Percentiles rank a stretch among this genome's conserved stretches.
phyloP scores from a whole-genome alignment of 768 basidiomycete species.

The Candolleomyces aberdarensis region DNA sequence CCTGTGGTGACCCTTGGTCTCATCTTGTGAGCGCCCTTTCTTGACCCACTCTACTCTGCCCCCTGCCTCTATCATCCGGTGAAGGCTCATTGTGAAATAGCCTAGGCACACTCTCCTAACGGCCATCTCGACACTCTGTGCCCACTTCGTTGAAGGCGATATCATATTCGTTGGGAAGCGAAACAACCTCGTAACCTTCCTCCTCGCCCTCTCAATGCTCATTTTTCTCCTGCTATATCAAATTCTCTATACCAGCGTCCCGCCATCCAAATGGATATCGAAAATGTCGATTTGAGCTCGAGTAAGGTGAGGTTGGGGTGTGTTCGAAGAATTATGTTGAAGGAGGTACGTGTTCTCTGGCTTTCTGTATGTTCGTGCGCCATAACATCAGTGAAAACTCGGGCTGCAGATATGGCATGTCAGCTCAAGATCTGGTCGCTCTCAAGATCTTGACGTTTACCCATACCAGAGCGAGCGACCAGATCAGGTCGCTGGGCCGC shows the following conservation, averaged over 20 bases:
- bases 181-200: slow-evolving; percentile 72
- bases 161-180: slow-evolving; percentile 87
- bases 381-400: no score
- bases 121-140: slow-evolving; percentile 69
- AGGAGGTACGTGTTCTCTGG: slow-evolving; percentile 49
- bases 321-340: slow-evolving; percentile 86
- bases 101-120: slow-evolving; percentile 75
- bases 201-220: not conserved
- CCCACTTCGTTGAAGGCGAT: slow-evolving; percentile 82
- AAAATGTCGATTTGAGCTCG: slow-evolving; percentile 72
- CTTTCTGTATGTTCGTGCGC: not conserved
- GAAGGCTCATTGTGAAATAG: not conserved
- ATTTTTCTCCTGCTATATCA: slow-evolving; percentile 44
- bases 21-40: slow-evolving; percentile 52
- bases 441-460: no score
- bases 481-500: no score
- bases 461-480: no score
- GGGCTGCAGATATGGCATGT: no score
- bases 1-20: slow-evolving; percentile 78
- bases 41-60: not conserved
- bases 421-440: no score
- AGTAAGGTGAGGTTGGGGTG: slow-evolving; percentile 73
- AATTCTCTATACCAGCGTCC: slow-evolving; percentile 74
- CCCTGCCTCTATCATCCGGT: not conserved
- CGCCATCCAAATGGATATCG: slow-evolving; percentile 80